These are phyloP conservation scores for Sicyos edulis DNA, from an alignment of 306 rosid species.

Conservation along the genomic window DNA sequence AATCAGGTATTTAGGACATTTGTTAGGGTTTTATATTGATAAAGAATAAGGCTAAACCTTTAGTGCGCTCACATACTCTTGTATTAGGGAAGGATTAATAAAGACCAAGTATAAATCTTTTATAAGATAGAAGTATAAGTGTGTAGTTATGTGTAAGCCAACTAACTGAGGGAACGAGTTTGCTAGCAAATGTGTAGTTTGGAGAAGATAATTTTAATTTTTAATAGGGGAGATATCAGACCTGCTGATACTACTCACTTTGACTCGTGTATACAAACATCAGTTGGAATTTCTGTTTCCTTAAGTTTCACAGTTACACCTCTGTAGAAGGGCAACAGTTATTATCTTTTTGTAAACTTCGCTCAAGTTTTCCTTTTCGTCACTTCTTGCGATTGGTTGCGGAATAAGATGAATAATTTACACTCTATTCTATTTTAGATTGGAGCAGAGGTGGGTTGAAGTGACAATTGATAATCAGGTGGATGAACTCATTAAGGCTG, in stretches of 20 bases:
- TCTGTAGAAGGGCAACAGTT: too few species aligned
- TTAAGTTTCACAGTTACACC: too few species aligned
- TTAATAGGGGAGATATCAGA: neutral
- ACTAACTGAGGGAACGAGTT: neutral
- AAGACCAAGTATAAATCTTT: neutral
- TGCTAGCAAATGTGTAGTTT: neutral
- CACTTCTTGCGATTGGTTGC: too few species aligned
- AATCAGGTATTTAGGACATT: too few species aligned
- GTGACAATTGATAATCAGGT: slow-evolving; percentile 67
- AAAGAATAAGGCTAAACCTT: neutral
- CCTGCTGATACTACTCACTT: too few species aligned
- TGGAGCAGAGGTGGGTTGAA: slow-evolving; percentile 90
- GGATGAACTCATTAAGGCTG: slow-evolving; percentile 74
- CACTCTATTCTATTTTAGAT: slow-evolving; percentile 35
- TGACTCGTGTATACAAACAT: too few species aligned
- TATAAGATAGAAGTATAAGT: neutral
- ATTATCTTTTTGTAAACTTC: too few species aligned
- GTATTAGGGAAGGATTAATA: neutral
- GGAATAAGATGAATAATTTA: too few species aligned
- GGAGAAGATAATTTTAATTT: neutral
- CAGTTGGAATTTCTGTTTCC: too few species aligned
- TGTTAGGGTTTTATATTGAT: neutral
- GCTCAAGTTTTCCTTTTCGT: too few species aligned
- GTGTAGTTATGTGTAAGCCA: neutral
- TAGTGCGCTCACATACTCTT: neutral